phyloP scores from a whole-genome alignment of 345 rosid genomes.

The Theobroma cacao region DNA sequence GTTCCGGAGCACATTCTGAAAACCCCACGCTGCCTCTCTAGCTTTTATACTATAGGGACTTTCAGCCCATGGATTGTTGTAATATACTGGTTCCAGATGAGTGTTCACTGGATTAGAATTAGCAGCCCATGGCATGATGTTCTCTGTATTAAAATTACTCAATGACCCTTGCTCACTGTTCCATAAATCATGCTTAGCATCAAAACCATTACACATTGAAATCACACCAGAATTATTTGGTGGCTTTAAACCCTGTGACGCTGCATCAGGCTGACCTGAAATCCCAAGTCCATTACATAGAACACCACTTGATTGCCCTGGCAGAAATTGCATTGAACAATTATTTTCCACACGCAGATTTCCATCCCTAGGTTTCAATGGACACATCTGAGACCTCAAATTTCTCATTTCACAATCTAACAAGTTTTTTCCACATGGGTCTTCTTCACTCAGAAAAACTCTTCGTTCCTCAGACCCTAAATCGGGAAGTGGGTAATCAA shows the following conservation, averaged over 20 bases:
- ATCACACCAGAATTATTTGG: not conserved
- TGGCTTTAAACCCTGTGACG: conserved; percentile 3
- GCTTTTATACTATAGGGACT: not conserved
- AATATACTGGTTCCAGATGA: not conserved
- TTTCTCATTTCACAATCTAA: not conserved
- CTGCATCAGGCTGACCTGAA: not conserved
- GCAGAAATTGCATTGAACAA: not conserved
- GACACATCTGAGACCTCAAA: conserved; percentile 3
- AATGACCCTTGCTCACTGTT: not conserved
- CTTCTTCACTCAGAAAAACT: not conserved
- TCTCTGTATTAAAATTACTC: conserved; percentile 28
- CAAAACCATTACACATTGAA: not conserved
- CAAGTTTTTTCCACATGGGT: not conserved
- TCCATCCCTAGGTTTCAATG: conserved; percentile 22
- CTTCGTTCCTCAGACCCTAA: conserved; percentile 9
- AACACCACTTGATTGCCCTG: not conserved
- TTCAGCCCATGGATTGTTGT: not conserved
- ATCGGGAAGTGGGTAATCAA: conserved; percentile 9
- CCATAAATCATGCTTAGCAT: conserved; percentile 7
- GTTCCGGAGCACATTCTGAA: conserved; percentile 12
- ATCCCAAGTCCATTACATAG: not conserved
- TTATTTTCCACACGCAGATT: conserved; percentile 13
- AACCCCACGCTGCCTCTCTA: not conserved
- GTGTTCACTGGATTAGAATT: not conserved
- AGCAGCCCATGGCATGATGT: conserved; percentile 18